Conservation (phyloP, 2,329 filamentous ascomycete species). For the Nannizziopsis barbatae region DNA sequence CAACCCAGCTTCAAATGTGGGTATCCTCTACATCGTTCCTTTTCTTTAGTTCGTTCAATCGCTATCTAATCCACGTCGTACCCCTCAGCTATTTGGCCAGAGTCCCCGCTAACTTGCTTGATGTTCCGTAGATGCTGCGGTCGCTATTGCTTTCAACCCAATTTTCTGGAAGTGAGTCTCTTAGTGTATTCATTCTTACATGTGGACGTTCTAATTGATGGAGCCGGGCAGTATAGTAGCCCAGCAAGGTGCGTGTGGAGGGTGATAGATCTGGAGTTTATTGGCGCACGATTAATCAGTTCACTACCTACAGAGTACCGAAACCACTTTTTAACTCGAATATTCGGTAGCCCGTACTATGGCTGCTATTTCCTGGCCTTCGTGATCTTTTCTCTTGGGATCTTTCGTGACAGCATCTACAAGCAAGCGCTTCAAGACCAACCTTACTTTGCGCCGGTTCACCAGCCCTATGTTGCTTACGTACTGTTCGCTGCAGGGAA, state of each 20-base stretch:
- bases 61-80: background rate
- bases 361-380: conserved; percentile 85
- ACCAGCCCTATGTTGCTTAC: conserved; percentile 54
- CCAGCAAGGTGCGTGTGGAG: conserved; percentile 52
- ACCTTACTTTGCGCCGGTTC: conserved; percentile 63
- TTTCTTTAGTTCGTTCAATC: background rate
- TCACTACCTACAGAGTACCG: conserved; percentile 60
- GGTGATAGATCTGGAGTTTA: background rate
- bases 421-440: conserved; percentile 67
- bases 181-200: background rate
- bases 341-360: conserved; percentile 65
- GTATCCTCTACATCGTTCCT: conserved; percentile 18
- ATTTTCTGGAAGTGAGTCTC: conserved; percentile 94
- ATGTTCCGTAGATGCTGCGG: conserved; percentile 55
- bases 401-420: conserved; percentile 80
- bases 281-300: conserved; percentile 9
- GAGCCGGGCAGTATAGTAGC: conserved; percentile 58
- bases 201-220: conserved; percentile 7
- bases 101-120: background rate
- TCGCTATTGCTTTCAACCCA: conserved; percentile 84
- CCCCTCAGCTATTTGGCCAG: background rate
- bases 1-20: conserved; percentile 57
- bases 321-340: conserved; percentile 75
- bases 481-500: conserved; percentile 66
- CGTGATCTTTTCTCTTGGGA: conserved; percentile 82